phyloP scores from a whole-genome alignment of 2,329 filamentous ascomycete genomes.

The Thermoascus crustaceus region DNA sequence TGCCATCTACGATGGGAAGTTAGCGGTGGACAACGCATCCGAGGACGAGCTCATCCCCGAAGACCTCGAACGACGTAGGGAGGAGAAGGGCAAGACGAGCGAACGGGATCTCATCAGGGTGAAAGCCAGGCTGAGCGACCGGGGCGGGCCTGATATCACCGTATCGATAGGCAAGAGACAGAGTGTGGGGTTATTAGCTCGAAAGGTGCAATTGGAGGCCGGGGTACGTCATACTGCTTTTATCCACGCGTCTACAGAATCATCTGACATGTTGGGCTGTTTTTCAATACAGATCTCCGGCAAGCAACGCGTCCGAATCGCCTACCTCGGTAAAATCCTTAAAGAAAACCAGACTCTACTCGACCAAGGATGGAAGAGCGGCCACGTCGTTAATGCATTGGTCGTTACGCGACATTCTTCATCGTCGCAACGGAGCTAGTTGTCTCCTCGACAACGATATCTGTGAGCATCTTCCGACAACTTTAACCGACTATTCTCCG shows the following conservation, averaged over 20 bases:
- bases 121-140: conserved; percentile 58
- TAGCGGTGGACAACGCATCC: conserved; percentile 31
- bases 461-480: no score
- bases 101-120: conserved; percentile 50
- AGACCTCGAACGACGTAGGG: conserved; percentile 36
- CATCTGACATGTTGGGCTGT: conserved; percentile 5
- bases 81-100: conserved; percentile 55
- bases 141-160: conserved; percentile 52
- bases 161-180: conserved; percentile 53
- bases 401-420: conserved; percentile 39
- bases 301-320: conserved; percentile 58
- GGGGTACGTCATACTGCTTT: conserved; percentile 43
- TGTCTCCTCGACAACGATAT: background rate
- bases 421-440: conserved; percentile 5
- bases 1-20: conserved; percentile 22
- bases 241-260: background rate
- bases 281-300: conserved; percentile 44
- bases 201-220: conserved; percentile 55
- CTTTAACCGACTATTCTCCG: no score
- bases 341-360: conserved; percentile 58
- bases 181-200: conserved; percentile 54
- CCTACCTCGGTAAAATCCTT: conserved; percentile 74
- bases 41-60: conserved; percentile 30
- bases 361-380: conserved; percentile 66
- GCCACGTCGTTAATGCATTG: conserved; percentile 69